Evolutionary conservation across 192 early-diverging fungal species (phyloP).

Genomic region (Entomortierella lignicola): DNA sequence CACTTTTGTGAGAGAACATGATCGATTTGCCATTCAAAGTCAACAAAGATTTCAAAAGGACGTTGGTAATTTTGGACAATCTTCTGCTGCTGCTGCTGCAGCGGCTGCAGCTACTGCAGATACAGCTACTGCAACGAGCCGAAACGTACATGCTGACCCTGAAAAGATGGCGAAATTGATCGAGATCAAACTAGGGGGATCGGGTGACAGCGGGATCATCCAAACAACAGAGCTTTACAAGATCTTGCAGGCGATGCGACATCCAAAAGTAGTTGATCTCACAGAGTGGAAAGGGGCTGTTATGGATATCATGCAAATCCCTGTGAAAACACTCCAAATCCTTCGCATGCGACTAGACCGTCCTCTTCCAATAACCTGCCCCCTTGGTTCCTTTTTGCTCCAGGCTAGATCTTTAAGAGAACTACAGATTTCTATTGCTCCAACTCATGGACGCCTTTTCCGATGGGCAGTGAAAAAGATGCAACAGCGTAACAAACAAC

Average conservation of each 20-base stretch:
- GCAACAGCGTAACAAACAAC: not conserved
- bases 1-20: conserved; percentile 11
- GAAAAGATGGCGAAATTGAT: conserved; percentile 7
- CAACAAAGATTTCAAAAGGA: not conserved
- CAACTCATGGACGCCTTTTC: conserved; percentile 6
- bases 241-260: conserved; percentile 12
- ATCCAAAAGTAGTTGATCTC: conserved; percentile 7
- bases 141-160: not conserved
- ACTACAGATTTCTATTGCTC: conserved; percentile 20
- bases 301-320: conserved; percentile 15
- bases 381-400: not conserved
- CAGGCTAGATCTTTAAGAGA: not conserved
- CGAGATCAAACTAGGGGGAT: conserved; percentile 26
- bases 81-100: too few relatives aligned
- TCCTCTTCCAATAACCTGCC: not conserved
- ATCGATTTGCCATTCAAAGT: not conserved
- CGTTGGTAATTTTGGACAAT: too few relatives aligned
- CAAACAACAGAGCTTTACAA: conserved; percentile 13
- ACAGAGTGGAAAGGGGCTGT: conserved; percentile 21
- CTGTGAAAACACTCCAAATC: not conserved
- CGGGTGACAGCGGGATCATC: conserved; percentile 9
- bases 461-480: conserved; percentile 9
- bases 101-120: too few relatives aligned
- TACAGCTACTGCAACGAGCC: not conserved
- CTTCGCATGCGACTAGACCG: conserved; percentile 17